Conservation (phyloP, 208 protist genomes). For the Borovskyia barvae region DNA sequence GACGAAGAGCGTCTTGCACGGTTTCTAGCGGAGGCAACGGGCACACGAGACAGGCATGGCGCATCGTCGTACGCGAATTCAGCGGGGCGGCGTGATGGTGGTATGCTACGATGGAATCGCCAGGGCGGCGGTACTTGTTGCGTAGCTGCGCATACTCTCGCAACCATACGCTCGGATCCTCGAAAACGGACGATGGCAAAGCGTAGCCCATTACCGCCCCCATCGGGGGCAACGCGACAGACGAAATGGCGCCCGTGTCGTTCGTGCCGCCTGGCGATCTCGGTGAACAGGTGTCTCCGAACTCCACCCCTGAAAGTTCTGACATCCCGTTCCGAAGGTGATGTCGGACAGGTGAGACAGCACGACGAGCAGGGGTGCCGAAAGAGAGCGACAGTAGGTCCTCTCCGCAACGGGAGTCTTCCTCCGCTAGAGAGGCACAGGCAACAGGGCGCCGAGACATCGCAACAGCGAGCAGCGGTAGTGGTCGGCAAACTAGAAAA, state of each 20-base stretch:
- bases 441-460: too few relatives aligned
- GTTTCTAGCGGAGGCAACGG: constrained; percentile 54
- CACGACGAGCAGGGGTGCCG: too few relatives aligned
- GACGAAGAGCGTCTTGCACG: constrained; percentile 42
- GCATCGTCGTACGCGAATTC: constrained; percentile 39
- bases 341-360: too few relatives aligned
- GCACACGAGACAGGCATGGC: constrained; percentile 58
- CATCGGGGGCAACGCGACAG: constrained; percentile 4
- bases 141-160: constrained; percentile 35
- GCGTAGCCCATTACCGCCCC: too few relatives aligned
- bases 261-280: neutral
- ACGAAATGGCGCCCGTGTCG: neutral
- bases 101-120: constrained; percentile 44
- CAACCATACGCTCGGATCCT: constrained; percentile 38
- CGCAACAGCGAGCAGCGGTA: too few relatives aligned
- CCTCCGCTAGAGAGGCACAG: too few relatives aligned
- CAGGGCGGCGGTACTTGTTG: constrained; percentile 12
- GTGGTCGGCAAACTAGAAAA: too few relatives aligned
- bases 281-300: too few relatives aligned
- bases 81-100: constrained; percentile 40
- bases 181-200: constrained; percentile 34
- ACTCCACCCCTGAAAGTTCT: too few relatives aligned
- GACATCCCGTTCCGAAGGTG: too few relatives aligned
- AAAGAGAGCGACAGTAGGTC: too few relatives aligned
- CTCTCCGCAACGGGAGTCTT: too few relatives aligned